A percentile compares a stretch with the other conserved stretches of the same genome.
phyloP scores from a whole-genome alignment of 75 land plant species.

The Selaginella moellendorffii region DNA sequence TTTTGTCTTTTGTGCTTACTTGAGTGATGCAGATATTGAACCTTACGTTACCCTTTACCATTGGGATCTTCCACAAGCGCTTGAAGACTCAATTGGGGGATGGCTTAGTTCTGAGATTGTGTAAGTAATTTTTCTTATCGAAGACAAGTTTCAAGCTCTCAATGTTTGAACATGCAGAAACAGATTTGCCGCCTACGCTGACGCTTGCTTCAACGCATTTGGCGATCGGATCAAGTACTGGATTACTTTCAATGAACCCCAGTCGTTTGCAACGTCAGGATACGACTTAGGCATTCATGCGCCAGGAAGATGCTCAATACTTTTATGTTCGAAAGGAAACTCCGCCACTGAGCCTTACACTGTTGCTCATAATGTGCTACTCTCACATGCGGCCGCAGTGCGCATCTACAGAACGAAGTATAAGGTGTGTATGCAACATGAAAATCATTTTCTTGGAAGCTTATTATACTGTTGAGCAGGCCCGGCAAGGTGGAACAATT shows the following conservation, averaged over 20 bases:
- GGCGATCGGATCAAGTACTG: slow-evolving; percentile 85
- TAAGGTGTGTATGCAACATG: too few relatives aligned
- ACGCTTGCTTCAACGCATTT: slow-evolving; percentile 55
- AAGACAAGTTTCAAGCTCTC: too few relatives aligned
- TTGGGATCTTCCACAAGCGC: neutral
- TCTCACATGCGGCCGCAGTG: too few relatives aligned
- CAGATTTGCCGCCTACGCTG: too few relatives aligned
- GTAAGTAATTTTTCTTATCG: too few relatives aligned
- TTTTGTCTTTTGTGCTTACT: neutral
- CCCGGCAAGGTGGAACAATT: slow-evolving; percentile 58
- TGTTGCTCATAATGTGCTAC: too few relatives aligned
- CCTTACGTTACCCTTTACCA: neutral
- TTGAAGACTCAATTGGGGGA: neutral
- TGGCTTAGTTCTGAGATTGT: neutral
- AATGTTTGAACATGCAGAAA: too few relatives aligned
- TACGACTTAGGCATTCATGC: slow-evolving; percentile 58
- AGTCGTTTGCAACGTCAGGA: slow-evolving; percentile 57
- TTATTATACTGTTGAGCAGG: too few relatives aligned
- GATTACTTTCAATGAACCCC: slow-evolving; percentile 87
- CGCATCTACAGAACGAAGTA: too few relatives aligned
- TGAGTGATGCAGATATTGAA: neutral
- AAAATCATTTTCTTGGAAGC: too few relatives aligned
- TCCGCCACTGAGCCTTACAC: too few relatives aligned
- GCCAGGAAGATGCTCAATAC: slow-evolving; percentile 73
- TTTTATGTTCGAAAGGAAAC: too few relatives aligned